phyloP scores from a whole-genome alignment of 2,329 filamentous ascomycete genomes.

The Chaetomium globosum region DNA sequence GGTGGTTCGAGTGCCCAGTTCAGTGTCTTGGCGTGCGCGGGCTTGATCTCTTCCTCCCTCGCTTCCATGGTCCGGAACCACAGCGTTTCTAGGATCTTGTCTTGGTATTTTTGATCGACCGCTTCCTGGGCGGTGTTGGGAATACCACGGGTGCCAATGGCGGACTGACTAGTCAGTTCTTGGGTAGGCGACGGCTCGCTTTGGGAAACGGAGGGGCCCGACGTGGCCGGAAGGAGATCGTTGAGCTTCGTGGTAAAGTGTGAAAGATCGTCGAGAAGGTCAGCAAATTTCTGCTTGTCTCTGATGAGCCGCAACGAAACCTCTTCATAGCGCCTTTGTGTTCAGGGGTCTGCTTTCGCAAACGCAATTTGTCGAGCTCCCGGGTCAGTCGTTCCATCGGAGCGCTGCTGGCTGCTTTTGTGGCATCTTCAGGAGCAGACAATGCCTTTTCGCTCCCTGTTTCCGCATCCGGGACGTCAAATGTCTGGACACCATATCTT shows the following conservation, averaged over 20 bases:
- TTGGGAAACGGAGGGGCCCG: background rate
- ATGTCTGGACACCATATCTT: constrained; percentile 20
- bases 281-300: constrained; percentile 33
- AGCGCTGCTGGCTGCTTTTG: background rate
- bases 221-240: constrained; percentile 7
- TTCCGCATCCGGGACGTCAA: background rate
- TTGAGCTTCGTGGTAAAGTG: constrained; percentile 32
- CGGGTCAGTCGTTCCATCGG: constrained; percentile 8
- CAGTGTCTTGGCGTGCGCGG: constrained; percentile 21
- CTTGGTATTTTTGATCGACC: background rate
- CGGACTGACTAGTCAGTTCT: background rate
- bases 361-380: constrained; percentile 9
- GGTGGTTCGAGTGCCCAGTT: constrained; percentile 14
- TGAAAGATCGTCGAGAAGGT: constrained; percentile 25
- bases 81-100: constrained; percentile 18
- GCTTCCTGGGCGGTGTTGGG: background rate
- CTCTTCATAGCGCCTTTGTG: background rate
- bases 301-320: constrained; percentile 30
- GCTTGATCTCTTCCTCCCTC: constrained; percentile 18
- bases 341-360: background rate
- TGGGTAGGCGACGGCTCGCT: background rate
- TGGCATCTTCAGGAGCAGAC: background rate
- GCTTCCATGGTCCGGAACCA: constrained; percentile 31
- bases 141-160: background rate
- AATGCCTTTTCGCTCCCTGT: background rate